phyloP scores from a whole-genome alignment of 768 basidiomycete genomes.

The Daedaleopsis sinensis region DNA sequence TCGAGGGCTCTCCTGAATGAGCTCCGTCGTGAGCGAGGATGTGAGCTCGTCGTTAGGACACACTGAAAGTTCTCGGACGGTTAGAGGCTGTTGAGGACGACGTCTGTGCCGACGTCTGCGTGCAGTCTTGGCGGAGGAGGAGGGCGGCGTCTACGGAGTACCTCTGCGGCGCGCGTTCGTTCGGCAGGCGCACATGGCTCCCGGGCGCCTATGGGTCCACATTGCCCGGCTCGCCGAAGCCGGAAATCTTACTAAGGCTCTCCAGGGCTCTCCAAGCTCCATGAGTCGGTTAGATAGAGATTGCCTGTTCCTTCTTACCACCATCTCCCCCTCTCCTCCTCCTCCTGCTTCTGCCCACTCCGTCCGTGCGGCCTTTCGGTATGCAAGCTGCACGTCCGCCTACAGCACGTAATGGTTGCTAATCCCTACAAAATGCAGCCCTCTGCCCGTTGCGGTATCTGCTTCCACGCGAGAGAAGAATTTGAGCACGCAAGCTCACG shows the following conservation, averaged over 20 bases:
- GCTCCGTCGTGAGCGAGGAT: too few relatives aligned
- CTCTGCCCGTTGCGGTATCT: not conserved
- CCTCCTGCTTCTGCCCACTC: not conserved
- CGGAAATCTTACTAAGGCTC: slow-evolving; percentile 8
- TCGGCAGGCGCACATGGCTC: not conserved
- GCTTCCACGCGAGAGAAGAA: not conserved
- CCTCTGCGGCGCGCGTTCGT: too few relatives aligned
- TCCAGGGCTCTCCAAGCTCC: too few relatives aligned
- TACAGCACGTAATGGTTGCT: not conserved
- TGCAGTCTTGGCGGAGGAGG: too few relatives aligned
- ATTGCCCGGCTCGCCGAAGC: slow-evolving; percentile 11
- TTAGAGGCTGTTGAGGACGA: too few relatives aligned
- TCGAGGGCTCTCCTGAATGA: too few relatives aligned
- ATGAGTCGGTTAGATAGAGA: slow-evolving; percentile 19
- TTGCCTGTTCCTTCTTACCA: slow-evolving; percentile 15
- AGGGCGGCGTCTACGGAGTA: too few relatives aligned
- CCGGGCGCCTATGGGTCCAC: not conserved
- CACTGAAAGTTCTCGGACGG: too few relatives aligned
- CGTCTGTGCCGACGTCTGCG: too few relatives aligned
- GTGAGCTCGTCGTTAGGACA: too few relatives aligned
- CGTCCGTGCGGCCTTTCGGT: slow-evolving; percentile 9
- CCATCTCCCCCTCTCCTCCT: slow-evolving; percentile 4
- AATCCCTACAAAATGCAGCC: not conserved
- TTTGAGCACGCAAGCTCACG: slow-evolving; percentile 23
- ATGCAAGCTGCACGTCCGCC: slow-evolving; percentile 1